Base-by-base conservation (phyloP, 176 grass and related monocot species). In the Bonia amplexicaulis region DNA sequence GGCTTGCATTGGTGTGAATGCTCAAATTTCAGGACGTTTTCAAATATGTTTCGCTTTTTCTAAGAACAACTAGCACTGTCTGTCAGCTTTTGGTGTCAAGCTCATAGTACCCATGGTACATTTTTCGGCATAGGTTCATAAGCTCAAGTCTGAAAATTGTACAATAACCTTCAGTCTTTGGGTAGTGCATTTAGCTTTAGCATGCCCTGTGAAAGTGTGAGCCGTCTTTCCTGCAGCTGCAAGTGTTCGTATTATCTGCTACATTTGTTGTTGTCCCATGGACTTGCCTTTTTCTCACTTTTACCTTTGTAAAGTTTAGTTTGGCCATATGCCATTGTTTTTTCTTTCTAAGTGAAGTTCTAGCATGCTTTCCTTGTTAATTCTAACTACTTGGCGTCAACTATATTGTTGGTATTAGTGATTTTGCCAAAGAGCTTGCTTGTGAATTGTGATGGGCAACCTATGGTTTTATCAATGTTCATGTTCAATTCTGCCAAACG, bases 21-120 rank as follows among this genome's bases (percentile, higher is more conserved):
- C 73, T 47, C 49, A 15, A 31, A 59, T 87, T 73, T 78, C 12
- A 66, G 40, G 49, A 45, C 49, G 9, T 37, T 29, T 64, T 78
- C 73, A 84, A 76, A 67, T 67, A 26, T 42, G 33, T 5, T 55
- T 5, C 72, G 64, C 60, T 31, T 66, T 84, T 67, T 29, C 11
- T 26, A 29, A 22, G 66, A 29, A 81, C 20, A 41, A 13, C 12
- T 7, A 2, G 55, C 75, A 16, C 13, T 27, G 68, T 16, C n/a
- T 22, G 60, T 52, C 76, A 74, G 69, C 87, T 74, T 87, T 89
- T 66, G 69, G 58, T 80, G 87, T 59, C 81, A 74, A 75, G 14
- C 39, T 80, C 75, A 12, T n/a, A 44, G 45, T 53, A 71, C 47
- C 81, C 27, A 53, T 10, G 67, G 57, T 37, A 19, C 75, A 79